Evolutionary conservation across 306 rosid species (phyloP).

Genomic region (Prunus mume): DNA sequence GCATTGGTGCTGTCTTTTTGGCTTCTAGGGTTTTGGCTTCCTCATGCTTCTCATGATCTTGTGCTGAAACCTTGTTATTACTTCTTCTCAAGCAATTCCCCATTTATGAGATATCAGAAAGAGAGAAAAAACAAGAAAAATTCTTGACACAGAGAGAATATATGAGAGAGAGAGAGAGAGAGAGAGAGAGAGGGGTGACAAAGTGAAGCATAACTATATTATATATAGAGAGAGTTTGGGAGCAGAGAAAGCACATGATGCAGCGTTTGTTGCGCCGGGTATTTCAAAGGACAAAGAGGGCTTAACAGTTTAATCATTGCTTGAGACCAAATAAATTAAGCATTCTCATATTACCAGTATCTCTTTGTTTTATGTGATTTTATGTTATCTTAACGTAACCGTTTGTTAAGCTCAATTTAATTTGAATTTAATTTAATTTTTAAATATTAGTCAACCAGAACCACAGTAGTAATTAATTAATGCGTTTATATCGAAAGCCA

Average conservation of each 20-base stretch:
- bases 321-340: slow-evolving; percentile 15
- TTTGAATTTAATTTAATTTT: neutral
- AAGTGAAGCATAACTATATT: neutral
- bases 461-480: neutral
- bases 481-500: neutral
- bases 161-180: slow-evolving; percentile 6
- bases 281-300: slow-evolving; percentile 14
- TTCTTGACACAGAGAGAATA: neutral
- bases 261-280: slow-evolving; percentile 62
- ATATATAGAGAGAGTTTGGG: neutral
- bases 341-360: neutral
- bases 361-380: neutral
- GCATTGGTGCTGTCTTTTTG: neutral
- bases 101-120: slow-evolving; percentile 30
- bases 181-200: neutral
- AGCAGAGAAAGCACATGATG: slow-evolving; percentile 50
- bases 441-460: neutral
- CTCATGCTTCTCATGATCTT: slow-evolving; percentile 32
- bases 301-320: slow-evolving; percentile 27
- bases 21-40: neutral
- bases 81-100: slow-evolving; percentile 67
- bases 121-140: neutral
- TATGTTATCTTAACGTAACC: neutral
- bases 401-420: neutral
- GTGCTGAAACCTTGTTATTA: slow-evolving; percentile 34